Base-by-base conservation (phyloP, 805 yeast species). In the Teunomyces tritomae region DNA sequence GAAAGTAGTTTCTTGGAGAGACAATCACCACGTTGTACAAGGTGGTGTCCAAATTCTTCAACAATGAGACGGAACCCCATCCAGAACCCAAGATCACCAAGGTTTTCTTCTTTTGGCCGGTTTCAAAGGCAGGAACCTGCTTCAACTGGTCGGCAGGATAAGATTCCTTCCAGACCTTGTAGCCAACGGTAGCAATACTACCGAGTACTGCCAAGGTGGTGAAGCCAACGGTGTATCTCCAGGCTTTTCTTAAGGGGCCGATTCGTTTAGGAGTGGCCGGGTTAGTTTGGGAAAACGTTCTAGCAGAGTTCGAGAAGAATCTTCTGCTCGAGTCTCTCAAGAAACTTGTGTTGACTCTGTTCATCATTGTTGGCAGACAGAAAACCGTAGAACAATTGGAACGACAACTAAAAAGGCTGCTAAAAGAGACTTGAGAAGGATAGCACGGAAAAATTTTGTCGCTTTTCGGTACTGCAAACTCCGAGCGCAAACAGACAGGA, bases 1-100 rank as follows among this genome's bases (percentile, higher is more conserved):
- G 76, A 73, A 91, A 90, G 76, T 89, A 92, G 77, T 91, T 92
- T 74, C 97, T 83, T 53, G 98, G 97, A 36, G 96, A 89, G 41
- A 91, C 87, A 48, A 91, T 83, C 43, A 89, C 83, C 44, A 91
- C 97, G 64, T 92, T 89, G 73, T 89, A 91, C 66, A 85, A 76
- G 42, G 91, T 75, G 36, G 97, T 85, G 66, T 91, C 97, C 65
- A 91, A 74, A 63, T 83, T 80, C 73, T 88, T 89, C 70, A 91
- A 77, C 51, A 90, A 72, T 5, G 96, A 84, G 46, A 91, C 85
- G 9, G 96, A 81, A 51, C 96, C 97, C 98, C 98, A 91, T 46
- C 97, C 98, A 17, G 96, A 83, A 52, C 95, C 95, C 63, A 81
- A 80, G 68, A 79, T 84, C 45, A 92, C 94, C 59, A 84, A 70